A percentile compares a stretch with the other conserved stretches of the same genome.
Conservation (phyloP, 768 basidiomycete genomes). For the Hericium erinaceus region DNA sequence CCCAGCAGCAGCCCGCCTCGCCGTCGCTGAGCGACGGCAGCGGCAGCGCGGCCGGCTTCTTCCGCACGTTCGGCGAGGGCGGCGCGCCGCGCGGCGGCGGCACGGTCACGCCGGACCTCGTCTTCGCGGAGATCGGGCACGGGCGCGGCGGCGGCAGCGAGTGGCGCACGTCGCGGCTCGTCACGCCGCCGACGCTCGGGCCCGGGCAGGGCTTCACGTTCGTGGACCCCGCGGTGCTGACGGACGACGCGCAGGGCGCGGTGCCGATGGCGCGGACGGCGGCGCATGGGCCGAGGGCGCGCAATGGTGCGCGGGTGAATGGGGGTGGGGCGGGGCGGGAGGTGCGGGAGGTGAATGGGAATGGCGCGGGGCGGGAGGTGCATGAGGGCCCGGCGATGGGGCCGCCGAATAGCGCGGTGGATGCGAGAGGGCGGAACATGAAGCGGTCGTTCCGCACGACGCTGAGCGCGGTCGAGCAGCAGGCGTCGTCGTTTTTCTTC, state of each 20-base stretch:
- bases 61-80: slow-evolving; percentile 46
- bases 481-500: slow-evolving; percentile 56
- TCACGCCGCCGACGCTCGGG: slow-evolving; percentile 1
- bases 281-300: neutral
- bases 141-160: slow-evolving; percentile 37
- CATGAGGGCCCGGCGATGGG: neutral
- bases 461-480: slow-evolving; percentile 60
- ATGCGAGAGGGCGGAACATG: slow-evolving; percentile 48
- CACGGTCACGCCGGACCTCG: slow-evolving; percentile 60
- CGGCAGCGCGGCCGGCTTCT: slow-evolving; percentile 47
- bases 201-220: neutral
- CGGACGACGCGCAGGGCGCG: neutral
- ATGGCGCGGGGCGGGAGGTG: neutral
- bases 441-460: slow-evolving; percentile 61
- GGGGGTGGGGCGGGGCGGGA: neutral
- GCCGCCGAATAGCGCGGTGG: slow-evolving; percentile 13
- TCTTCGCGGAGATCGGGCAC: slow-evolving; percentile 71
- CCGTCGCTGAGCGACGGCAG: slow-evolving; percentile 55
- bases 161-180: neutral
- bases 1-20: slow-evolving; percentile 28
- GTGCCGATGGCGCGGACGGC: neutral
- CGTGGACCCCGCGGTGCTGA: neutral
- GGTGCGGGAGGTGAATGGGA: neutral
- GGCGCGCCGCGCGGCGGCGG: slow-evolving; percentile 26
- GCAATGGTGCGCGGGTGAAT: neutral